phyloP scores from a whole-genome alignment of 225 moss, liverwort and hornwort species.

The Anthoceros angustus region DNA sequence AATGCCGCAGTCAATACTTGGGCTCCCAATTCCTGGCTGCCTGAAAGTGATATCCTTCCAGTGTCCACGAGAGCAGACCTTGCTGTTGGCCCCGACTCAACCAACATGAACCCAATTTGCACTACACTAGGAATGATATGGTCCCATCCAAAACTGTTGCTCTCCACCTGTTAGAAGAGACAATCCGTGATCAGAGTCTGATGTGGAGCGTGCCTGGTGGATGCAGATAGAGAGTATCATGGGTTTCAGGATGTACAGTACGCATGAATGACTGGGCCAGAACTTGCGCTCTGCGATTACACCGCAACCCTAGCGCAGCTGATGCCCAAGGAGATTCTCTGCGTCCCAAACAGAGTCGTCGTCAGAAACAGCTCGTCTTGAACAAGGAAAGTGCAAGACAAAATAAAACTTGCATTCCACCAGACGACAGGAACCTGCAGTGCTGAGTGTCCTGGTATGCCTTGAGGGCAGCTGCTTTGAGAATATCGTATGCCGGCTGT shows the following conservation, averaged over 20 bases:
- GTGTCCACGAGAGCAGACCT: constrained; percentile 28
- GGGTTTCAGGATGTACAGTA: constrained; percentile 28
- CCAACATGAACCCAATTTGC: constrained; percentile 62
- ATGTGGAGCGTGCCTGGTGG: neutral
- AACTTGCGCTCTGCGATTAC: constrained; percentile 34
- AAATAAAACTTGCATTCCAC: neutral
- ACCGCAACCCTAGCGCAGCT: constrained; percentile 37
- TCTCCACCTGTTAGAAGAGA: constrained; percentile 47
- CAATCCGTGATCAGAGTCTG: neutral
- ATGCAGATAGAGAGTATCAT: constrained; percentile 2
- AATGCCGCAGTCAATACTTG: constrained; percentile 59
- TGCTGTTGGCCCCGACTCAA: constrained; percentile 44
- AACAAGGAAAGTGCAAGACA: neutral
- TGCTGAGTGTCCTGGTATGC: constrained; percentile 63
- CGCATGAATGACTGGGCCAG: constrained; percentile 56
- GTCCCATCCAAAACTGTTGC: constrained; percentile 85
- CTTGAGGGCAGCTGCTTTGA: constrained; percentile 53
- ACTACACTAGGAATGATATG: constrained; percentile 89
- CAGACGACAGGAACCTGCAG: constrained; percentile 37
- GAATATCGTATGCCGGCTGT: constrained; percentile 57
- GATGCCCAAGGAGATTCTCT: constrained; percentile 70
- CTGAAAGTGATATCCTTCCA: constrained; percentile 30
- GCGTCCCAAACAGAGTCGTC: constrained; percentile 6
- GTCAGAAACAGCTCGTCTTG: neutral
- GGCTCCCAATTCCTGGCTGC: constrained; percentile 55